A percentile compares a stretch with the other conserved stretches of the same genome.
These are phyloP conservation scores for Cymbopogon flexuosus DNA, from an alignment of 202 grass and related monocot species.

Conservation along the genomic window DNA sequence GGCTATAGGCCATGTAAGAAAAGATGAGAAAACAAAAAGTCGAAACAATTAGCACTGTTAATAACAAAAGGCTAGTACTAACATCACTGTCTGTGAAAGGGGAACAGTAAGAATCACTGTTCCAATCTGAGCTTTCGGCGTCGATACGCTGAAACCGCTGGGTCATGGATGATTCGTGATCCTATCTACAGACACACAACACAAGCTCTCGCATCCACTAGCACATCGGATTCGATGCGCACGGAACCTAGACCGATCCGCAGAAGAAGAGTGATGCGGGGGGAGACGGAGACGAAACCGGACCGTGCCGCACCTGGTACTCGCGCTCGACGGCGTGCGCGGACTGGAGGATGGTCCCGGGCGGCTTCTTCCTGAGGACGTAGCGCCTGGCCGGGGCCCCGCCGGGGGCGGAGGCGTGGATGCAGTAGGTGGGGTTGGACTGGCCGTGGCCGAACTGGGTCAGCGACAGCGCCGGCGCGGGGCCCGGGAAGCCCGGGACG, in stretches of 20 bases:
- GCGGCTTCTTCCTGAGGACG: constrained; percentile 84
- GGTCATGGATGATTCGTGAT: not conserved
- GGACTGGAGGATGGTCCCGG: constrained; percentile 77
- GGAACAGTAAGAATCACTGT: not conserved
- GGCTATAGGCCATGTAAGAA: not conserved
- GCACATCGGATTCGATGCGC: not conserved
- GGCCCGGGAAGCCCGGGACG: constrained; percentile 60
- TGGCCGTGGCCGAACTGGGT: constrained; percentile 80
- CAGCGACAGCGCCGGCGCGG: constrained; percentile 35
- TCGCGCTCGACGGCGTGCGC: constrained; percentile 90
- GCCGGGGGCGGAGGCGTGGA: constrained; percentile 43
- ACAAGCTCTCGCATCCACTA: not conserved
- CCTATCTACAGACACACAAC: not conserved
- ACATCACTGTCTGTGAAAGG: not conserved
- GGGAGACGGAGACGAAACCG: not conserved
- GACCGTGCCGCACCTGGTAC: constrained; percentile 43
- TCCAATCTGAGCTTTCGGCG: not conserved
- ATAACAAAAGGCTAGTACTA: not conserved
- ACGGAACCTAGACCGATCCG: not conserved
- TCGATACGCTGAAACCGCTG: too few relatives aligned
- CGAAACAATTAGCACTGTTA: not conserved
- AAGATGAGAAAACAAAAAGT: not conserved
- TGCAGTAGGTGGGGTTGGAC: constrained; percentile 87
- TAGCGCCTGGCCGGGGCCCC: constrained; percentile 37
- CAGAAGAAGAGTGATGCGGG: not conserved